Evolutionary conservation across 768 basidiomycete genomes (phyloP).

Genomic region (Austroboletus eburneus): DNA sequence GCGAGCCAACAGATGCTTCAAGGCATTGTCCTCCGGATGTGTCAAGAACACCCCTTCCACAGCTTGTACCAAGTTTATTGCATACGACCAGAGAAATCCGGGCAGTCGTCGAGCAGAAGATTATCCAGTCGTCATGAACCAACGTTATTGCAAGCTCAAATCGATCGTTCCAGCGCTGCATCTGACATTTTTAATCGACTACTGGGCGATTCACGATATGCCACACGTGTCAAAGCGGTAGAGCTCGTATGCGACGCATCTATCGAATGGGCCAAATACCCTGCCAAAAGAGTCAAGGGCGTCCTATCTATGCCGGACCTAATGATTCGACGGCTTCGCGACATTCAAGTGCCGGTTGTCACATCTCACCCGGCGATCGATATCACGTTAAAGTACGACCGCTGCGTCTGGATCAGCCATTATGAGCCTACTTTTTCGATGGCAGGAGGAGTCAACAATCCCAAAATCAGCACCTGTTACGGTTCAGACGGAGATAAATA

Average conservation of each 20-base stretch:
- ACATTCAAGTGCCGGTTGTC: constrained; percentile 77
- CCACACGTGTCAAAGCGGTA: constrained; percentile 45
- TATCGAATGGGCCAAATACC: constrained; percentile 68
- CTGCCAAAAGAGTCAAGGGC: constrained; percentile 37
- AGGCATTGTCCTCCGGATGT: constrained; percentile 66
- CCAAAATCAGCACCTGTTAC: constrained; percentile 74
- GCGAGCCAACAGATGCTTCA: constrained; percentile 59
- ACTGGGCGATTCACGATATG: constrained; percentile 36
- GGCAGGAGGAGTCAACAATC: constrained; percentile 77
- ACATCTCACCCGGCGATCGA: constrained; percentile 72
- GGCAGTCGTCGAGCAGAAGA: constrained; percentile 32
- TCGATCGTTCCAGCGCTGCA: constrained; percentile 65
- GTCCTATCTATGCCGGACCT: constrained; percentile 44
- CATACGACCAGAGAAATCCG: constrained; percentile 41
- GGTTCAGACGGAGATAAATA: constrained; percentile 63
- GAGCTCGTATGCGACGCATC: constrained; percentile 62
- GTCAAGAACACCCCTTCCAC: constrained; percentile 90
- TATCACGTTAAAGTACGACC: constrained; percentile 58
- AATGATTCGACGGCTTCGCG: constrained; percentile 44
- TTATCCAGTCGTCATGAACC: constrained; percentile 43
- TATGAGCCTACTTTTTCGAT: constrained; percentile 57
- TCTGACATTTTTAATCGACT: constrained; percentile 55
- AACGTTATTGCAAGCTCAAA: constrained; percentile 37
- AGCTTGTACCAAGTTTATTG: constrained; percentile 87
- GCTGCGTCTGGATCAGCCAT: constrained; percentile 62